phyloP scores from a whole-genome alignment of 345 rosid species.

The Diplotaxis tenuifolia region DNA sequence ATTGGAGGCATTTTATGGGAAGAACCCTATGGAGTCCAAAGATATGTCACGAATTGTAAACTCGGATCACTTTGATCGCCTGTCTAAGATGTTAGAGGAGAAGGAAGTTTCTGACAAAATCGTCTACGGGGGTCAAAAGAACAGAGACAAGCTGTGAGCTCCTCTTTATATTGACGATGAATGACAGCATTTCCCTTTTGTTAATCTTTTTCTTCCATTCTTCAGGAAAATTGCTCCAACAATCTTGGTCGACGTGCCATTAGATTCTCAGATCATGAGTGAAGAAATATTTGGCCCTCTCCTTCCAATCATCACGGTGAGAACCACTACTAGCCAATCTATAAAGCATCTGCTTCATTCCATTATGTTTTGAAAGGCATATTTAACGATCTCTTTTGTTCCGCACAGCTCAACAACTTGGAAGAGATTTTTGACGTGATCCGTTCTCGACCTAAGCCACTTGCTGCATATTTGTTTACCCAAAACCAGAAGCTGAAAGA shows the following conservation, averaged over 20 bases:
- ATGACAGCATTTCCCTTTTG: background rate
- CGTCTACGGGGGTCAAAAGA: conserved; percentile 76
- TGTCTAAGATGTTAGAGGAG: conserved; percentile 77
- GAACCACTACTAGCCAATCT: conserved; percentile 4
- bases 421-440: conserved; percentile 78
- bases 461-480: conserved; percentile 88
- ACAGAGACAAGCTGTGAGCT: conserved; percentile 68
- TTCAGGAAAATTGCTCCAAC: conserved; percentile 83
- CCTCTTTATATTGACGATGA: background rate
- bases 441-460: conserved; percentile 76
- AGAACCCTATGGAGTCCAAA: conserved; percentile 70
- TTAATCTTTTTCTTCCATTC: conserved; percentile 2
- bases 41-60: conserved; percentile 85
- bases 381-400: conserved; percentile 5
- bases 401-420: conserved; percentile 61
- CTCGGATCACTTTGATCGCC: conserved; percentile 70
- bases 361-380: background rate
- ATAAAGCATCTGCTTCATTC: background rate
- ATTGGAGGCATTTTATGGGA: conserved; percentile 70
- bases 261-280: conserved; percentile 70
- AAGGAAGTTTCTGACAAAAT: conserved; percentile 78
- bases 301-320: conserved; percentile 76
- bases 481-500: conserved; percentile 65
- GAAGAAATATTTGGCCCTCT: conserved; percentile 97
- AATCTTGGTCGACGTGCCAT: conserved; percentile 79